Evolutionary conservation across 176 grass and related monocot species (phyloP), one percentile per base, ranked within the genome.

Genomic region (Avena insularis): DNA sequence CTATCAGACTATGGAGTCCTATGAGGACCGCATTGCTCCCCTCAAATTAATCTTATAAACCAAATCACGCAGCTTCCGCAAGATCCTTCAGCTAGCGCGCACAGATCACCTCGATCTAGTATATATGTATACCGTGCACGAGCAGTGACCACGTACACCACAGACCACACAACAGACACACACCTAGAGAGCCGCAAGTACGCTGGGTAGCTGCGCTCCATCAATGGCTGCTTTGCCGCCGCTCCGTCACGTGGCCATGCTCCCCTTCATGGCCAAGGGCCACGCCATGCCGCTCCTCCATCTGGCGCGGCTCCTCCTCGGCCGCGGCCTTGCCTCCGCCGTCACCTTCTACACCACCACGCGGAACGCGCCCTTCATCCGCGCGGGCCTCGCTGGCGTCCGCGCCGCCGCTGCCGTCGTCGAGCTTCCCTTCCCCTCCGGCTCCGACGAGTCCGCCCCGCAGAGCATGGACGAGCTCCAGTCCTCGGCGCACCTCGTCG

Each of bases 321-420:
- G 9, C 6, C 75, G 81, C 7, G 25, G 54, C 54, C 88, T 92
- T 47, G 88, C 83, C 2, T 85, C 86, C 4, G 62, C 73, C 13
- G 62, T 93, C 71, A 93, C 89, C 62, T 69, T 93, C 63, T 89
- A 93, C 57, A 82, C 84, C 79, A 91, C 91, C 10, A 70, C 89
- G 2, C 83, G 85, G 16, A 88, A 95, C 54, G 54, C 86, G 6
- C 80, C 91, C 4, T 95, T 91, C 88, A 53, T 92, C 80, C 75
- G 70, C 40, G 62, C 58, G 36, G 75, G 75, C 19, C 59, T 92
- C 3, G 62, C 50, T 16, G 46, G 80, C 9, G 2, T 23, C 0
- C 21, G 7, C 6, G 4, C 7, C 46, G 46, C 20, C 0, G 14
- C 15, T 1, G 75, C 59, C 80, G 66, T 95, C 27, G 14, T 93